phyloP scores from a whole-genome alignment of 805 yeast species.

The Hanseniaspora opuntiae region DNA sequence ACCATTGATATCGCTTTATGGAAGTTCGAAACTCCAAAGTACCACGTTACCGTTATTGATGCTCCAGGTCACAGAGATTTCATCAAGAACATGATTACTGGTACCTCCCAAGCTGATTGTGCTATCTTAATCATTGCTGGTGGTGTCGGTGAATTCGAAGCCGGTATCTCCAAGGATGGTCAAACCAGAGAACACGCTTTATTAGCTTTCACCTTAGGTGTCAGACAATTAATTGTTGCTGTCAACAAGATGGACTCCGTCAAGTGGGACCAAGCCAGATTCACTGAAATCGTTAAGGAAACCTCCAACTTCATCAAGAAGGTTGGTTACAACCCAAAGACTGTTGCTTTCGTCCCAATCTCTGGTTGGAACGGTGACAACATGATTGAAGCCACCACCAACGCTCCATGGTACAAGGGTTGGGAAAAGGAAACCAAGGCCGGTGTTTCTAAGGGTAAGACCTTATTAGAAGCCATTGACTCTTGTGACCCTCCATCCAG shows the following conservation, averaged over 20 bases:
- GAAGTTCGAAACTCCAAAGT: conserved; percentile 85
- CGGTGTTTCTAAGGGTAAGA: conserved; percentile 62
- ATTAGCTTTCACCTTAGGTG: conserved; percentile 81
- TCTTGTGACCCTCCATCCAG: conserved; percentile 67
- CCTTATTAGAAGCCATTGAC: conserved; percentile 75
- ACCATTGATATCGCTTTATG: conserved; percentile 87
- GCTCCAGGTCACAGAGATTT: conserved; percentile 96
- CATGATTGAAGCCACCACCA: conserved; percentile 72
- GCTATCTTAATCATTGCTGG: conserved; percentile 84
- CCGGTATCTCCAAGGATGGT: conserved; percentile 89
- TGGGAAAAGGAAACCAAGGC: conserved; percentile 68
- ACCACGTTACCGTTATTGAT: conserved; percentile 80
- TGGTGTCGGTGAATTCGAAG: conserved; percentile 90
- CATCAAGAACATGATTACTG: conserved; percentile 92
- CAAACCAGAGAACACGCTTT: conserved; percentile 93
- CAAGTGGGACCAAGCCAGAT: conserved; percentile 74
- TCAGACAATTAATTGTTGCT: conserved; percentile 74
- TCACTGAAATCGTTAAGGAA: conserved; percentile 64
- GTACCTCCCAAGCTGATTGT: conserved; percentile 89
- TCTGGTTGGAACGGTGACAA: conserved; percentile 90
- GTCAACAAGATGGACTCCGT: conserved; percentile 92
- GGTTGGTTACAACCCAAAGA: conserved; percentile 73
- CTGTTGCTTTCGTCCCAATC: conserved; percentile 78
- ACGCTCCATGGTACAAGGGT: conserved; percentile 84
- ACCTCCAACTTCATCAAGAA: conserved; percentile 68